Evolutionary conservation across 2,329 filamentous ascomycete genomes (phyloP).

Genomic region (Dryadomyces sulphureus): DNA sequence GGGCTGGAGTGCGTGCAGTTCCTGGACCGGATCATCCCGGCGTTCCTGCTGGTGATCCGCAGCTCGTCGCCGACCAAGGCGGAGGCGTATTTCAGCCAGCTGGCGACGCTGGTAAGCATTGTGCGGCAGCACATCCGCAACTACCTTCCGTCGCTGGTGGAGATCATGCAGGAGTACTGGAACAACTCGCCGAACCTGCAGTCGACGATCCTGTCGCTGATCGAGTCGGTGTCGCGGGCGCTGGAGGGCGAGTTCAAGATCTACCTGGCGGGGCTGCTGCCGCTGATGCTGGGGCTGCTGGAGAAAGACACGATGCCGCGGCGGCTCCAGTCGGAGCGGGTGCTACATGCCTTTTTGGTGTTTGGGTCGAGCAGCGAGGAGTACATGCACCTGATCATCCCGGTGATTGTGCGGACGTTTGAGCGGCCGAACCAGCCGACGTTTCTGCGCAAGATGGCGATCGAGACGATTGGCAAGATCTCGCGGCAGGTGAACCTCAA

Average conservation of each 20-base stretch:
- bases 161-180: slow-evolving; percentile 84
- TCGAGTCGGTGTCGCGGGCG: slow-evolving; percentile 87
- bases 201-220: slow-evolving; percentile 76
- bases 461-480: slow-evolving; percentile 87
- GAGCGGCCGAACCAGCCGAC: slow-evolving; percentile 73
- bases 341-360: slow-evolving; percentile 87
- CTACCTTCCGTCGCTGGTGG: slow-evolving; percentile 74
- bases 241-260: slow-evolving; percentile 97
- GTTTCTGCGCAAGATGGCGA: slow-evolving; percentile 71
- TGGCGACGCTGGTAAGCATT: slow-evolving; percentile 84
- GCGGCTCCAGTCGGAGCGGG: slow-evolving; percentile 71
- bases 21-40: slow-evolving; percentile 83
- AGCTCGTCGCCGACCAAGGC: slow-evolving; percentile 63
- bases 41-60: slow-evolving; percentile 79
- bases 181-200: slow-evolving; percentile 65
- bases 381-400: slow-evolving; percentile 98
- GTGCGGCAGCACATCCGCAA: slow-evolving; percentile 93
- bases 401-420: slow-evolving; percentile 86
- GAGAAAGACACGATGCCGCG: slow-evolving; percentile 69
- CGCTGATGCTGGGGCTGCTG: slow-evolving; percentile 85
- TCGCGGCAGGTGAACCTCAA: slow-evolving; percentile 95
- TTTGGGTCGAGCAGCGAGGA: slow-evolving; percentile 94
- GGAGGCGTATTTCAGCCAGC: slow-evolving; percentile 94
- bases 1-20: slow-evolving; percentile 94
- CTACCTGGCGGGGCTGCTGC: slow-evolving; percentile 76